Base-by-base conservation (phyloP, 768 basidiomycete species). In the Boletus subcaerulescens region DNA sequence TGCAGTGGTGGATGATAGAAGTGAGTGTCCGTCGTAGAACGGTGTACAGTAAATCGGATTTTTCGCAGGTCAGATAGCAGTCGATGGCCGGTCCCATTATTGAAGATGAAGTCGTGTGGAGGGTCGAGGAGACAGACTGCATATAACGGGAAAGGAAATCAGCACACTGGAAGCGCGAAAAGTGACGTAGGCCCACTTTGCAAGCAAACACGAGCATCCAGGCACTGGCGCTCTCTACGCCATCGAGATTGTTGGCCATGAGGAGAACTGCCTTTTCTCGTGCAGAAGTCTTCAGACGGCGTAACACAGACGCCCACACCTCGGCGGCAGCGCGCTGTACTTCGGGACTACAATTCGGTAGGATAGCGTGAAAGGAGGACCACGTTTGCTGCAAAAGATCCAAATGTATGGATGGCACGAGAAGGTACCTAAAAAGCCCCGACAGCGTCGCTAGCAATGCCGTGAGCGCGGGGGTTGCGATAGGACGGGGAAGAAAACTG, bases 1-100 rank as follows among this genome's bases (percentile, higher is more conserved):
- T 87, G 68, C 87, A 86, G 62, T 96, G 92, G 64, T 96, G 94
- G 18, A 89, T 83, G 12, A 93, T 72, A 1, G 92, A 86, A 0
- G 92, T 95, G 3, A 93, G 72, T 1, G 87, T 73, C 33, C 92
- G 83, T 10, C 89, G 85, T 32, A 91, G 65, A 26, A 91, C 77
- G 0, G 76, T 83, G 54, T 76, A 77, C 1, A 82, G 77, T 17
- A 65, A 53, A 39, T 76, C 77, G 5, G 77, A 71, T 32, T 67
- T 63, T 42, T 74, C 66, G 61, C 60, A 68, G 1, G 69, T 63
- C 18, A 89, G 72, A 61, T 90, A 78, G 56, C 76, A 79, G 12
- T 75, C 71, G 15, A 95, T 53, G 4, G 94, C 70, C 0, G 81
- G 77, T 3, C 69, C 59, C 13, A 93, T 72, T 39, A 94, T 76